A percentile compares a stretch with the other conserved stretches of the same genome.
Evolutionary conservation across 148 eudicot genomes (phyloP).

Genomic region (Amaranthus palmeri): DNA sequence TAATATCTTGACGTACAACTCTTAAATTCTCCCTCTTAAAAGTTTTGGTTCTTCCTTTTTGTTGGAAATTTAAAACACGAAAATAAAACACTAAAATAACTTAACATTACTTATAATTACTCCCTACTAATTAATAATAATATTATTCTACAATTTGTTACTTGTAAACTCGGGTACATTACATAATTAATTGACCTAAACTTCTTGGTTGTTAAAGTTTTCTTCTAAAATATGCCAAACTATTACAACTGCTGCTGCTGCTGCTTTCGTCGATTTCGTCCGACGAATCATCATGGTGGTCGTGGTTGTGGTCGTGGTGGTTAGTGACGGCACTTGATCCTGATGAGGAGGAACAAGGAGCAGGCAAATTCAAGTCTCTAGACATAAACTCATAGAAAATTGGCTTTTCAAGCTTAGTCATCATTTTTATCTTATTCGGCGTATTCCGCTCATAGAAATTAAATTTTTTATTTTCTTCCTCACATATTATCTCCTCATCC

Average conservation of each 20-base stretch:
- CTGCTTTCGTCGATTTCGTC: conserved; percentile 67
- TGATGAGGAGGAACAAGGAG: conserved; percentile 58
- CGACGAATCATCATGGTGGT: conserved; percentile 4
- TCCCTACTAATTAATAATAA: conserved; percentile 12
- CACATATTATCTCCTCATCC: conserved; percentile 18
- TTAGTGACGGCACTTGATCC: conserved; percentile 79
- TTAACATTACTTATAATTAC: not conserved
- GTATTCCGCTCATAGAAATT: not conserved
- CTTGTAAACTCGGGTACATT: conserved; percentile 11
- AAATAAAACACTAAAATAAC: not conserved
- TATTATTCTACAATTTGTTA: not conserved
- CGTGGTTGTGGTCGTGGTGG: not conserved
- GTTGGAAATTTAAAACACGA: not conserved
- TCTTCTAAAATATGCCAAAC: conserved; percentile 36
- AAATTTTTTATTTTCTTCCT: conserved; percentile 10
- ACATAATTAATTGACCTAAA: not conserved
- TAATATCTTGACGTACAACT: not conserved
- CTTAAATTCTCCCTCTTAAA: conserved; percentile 8
- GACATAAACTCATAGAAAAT: conserved; percentile 74
- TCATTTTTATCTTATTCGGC: too few species aligned
- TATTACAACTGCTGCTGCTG: conserved; percentile 46
- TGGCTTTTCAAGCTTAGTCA: conserved; percentile 23
- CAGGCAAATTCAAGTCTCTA: conserved; percentile 50
- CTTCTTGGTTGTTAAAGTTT: conserved; percentile 22
- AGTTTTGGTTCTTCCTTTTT: not conserved